These are phyloP conservation scores for Polyporus arcularius DNA, from an alignment of 768 basidiomycete species.

Conservation along the genomic window DNA sequence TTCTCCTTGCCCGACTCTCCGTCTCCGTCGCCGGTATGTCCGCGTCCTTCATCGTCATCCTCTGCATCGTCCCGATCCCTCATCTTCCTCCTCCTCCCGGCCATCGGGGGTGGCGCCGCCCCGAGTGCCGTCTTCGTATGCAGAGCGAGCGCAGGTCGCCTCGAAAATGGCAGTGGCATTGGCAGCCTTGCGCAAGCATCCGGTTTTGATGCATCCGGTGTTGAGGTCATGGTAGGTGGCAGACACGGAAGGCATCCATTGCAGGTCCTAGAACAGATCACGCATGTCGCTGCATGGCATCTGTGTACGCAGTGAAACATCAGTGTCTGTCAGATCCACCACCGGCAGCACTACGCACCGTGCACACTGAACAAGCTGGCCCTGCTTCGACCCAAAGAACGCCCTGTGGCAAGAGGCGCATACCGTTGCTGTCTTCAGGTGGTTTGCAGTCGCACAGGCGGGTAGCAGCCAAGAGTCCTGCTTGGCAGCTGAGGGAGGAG, in stretches of 20 bases:
- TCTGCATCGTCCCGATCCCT: slow-evolving; percentile 20
- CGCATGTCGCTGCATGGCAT: slow-evolving; percentile 36
- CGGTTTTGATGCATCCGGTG: slow-evolving; percentile 36
- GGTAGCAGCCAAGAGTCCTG: not conserved
- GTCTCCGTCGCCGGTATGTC: not conserved
- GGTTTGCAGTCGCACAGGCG: not conserved
- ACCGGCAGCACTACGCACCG: slow-evolving; percentile 6
- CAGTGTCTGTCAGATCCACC: no score
- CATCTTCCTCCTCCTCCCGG: slow-evolving; percentile 32
- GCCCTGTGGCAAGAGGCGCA: slow-evolving; percentile 21
- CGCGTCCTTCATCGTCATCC: not conserved
- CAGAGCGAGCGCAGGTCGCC: slow-evolving; percentile 29
- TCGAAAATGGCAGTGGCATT: slow-evolving; percentile 18
- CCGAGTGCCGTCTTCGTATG: slow-evolving; percentile 3
- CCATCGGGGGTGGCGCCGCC: slow-evolving; percentile 1
- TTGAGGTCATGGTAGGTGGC: slow-evolving; percentile 35
- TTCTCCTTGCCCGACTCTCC: slow-evolving; percentile 3
- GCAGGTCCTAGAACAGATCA: slow-evolving; percentile 40
- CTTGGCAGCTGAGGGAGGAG: not conserved
- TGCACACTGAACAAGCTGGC: slow-evolving; percentile 16
- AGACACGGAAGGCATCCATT: slow-evolving; percentile 35
- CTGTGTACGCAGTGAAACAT: slow-evolving; percentile 21
- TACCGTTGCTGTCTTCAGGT: not conserved
- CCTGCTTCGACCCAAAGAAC: slow-evolving; percentile 7
- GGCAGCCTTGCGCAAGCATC: slow-evolving; percentile 20